Conservation (phyloP, 1,284 basidiomycete genomes). For the Exsudoporus floridanus region DNA sequence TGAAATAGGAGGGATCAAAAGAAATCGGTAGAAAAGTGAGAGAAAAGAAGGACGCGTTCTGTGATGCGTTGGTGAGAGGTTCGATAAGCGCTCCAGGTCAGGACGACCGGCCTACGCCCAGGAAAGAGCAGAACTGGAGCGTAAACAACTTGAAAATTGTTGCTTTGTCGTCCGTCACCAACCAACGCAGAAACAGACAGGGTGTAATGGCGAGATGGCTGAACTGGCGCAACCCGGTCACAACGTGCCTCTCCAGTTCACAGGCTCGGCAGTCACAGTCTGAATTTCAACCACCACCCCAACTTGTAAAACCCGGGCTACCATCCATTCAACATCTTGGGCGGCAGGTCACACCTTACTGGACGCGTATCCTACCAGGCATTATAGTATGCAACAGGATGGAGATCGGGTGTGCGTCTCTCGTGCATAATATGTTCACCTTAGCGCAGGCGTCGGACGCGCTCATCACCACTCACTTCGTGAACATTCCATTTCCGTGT, state of each 20-base stretch:
- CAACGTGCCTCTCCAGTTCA: slow-evolving; percentile 27
- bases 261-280: slow-evolving; percentile 26
- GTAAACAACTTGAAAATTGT: slow-evolving; percentile 29
- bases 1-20: slow-evolving; percentile 27
- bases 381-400: background rate
- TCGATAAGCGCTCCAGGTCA: slow-evolving; percentile 38
- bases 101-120: slow-evolving; percentile 35
- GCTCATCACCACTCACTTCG: background rate
- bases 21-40: slow-evolving; percentile 17
- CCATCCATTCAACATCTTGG: background rate
- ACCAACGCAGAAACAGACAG: slow-evolving; percentile 35
- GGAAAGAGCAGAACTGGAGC: slow-evolving; percentile 25
- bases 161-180: slow-evolving; percentile 37
- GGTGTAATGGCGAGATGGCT: slow-evolving; percentile 11
- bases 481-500: background rate
- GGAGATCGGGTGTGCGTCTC: background rate
- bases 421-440: background rate
- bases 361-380: background rate
- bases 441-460: too few species aligned
- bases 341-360: background rate
- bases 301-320: too few species aligned
- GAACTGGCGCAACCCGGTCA: slow-evolving; percentile 13
- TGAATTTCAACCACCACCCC: slow-evolving; percentile 20
- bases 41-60: slow-evolving; percentile 48
- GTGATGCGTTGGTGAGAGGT: slow-evolving; percentile 37